phyloP scores from a whole-genome alignment of 2,329 filamentous ascomycete species.

The Venturia pyrina region DNA sequence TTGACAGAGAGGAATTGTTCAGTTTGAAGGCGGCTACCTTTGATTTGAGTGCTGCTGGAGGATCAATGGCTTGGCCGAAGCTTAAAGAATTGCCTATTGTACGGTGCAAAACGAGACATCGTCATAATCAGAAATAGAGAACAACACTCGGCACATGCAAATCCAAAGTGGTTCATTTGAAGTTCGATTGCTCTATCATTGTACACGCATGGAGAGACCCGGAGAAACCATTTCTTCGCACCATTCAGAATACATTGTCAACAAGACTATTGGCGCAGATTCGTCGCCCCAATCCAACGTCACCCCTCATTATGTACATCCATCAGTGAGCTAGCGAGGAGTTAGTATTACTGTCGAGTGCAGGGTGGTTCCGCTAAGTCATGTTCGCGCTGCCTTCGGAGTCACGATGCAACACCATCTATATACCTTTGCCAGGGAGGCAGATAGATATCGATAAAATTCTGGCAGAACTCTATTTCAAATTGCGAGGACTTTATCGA shows the following conservation, averaged over 20 bases:
- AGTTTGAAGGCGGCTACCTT: neutral
- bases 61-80: neutral
- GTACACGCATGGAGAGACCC: conserved; percentile 3
- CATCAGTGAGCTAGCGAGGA: conserved; percentile 4
- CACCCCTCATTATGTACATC: neutral
- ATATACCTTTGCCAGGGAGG: too few relatives aligned
- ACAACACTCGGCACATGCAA: neutral
- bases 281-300: neutral
- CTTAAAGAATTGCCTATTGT: neutral
- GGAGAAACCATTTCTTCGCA: conserved; percentile 2
- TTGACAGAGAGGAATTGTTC: neutral
- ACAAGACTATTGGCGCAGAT: neutral
- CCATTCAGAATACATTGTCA: conserved; percentile 1
- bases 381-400: too few relatives aligned
- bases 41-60: neutral
- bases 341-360: neutral
- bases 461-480: too few relatives aligned
- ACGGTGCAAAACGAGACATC: neutral
- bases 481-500: too few relatives aligned
- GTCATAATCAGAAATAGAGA: neutral
- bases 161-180: neutral
- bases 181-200: neutral
- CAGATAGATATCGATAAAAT: too few relatives aligned
- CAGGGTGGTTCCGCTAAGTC: neutral
- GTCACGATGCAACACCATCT: too few relatives aligned